Conservation (phyloP, 225 moss, liverwort and hornwort genomes). For the Neckera pumila region DNA sequence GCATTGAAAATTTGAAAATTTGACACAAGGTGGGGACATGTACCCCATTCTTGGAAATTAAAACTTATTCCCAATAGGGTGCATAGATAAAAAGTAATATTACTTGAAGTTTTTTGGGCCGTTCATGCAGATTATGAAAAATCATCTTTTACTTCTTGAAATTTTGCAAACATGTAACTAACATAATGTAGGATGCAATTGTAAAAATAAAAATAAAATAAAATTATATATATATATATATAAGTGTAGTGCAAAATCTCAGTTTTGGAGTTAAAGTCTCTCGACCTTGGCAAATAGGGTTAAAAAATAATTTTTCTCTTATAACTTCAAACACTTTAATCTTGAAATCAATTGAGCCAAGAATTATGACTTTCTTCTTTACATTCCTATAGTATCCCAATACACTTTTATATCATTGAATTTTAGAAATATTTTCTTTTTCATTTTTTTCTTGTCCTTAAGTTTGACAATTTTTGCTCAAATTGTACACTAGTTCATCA, state of each 20-base stretch:
- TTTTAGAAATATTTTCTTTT: not conserved
- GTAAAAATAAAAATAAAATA: too few species aligned
- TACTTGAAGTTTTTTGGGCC: not conserved
- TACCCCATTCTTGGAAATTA: not conserved
- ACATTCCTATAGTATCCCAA: too few species aligned
- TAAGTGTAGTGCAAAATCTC: not conserved
- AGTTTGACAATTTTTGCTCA: fast-evolving
- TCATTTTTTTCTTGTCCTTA: too few species aligned
- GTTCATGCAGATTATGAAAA: fast-evolving
- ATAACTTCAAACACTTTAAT: not conserved
- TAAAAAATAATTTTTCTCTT: not conserved
- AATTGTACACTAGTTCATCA: not conserved
- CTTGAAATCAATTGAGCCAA: not conserved
- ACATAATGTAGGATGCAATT: not conserved
- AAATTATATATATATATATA: too few species aligned
- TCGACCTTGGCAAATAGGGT: fast-evolving
- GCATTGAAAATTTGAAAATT: too few species aligned
- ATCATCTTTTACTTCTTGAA: not conserved
- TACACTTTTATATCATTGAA: fast-evolving
- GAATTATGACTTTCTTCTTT: too few species aligned
- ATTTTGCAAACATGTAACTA: not conserved
- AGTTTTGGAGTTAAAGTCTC: not conserved
- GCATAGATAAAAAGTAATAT: not conserved
- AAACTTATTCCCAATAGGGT: not conserved
- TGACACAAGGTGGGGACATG: too few species aligned